Percentiles rank a stretch among this genome's conserved stretches.
phyloP scores from a whole-genome alignment of 352 stramenopile genomes.

The Phytophthora sp. region DNA sequence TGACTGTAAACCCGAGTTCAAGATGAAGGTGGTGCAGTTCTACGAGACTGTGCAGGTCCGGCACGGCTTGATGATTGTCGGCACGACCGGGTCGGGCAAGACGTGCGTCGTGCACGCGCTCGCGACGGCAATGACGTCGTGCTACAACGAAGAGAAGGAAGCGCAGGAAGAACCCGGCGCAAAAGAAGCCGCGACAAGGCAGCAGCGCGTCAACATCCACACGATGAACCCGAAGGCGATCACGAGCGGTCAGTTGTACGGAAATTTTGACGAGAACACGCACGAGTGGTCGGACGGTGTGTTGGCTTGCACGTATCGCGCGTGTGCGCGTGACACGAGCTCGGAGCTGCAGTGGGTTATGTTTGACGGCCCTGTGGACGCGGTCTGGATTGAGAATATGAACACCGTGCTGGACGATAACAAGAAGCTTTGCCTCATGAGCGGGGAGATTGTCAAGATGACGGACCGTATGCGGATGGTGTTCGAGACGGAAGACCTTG shows the following conservation, averaged over 20 bases:
- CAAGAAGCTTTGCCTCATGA: conserved; percentile 95
- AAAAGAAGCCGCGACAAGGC: conserved; percentile 36
- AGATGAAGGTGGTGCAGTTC: conserved; percentile 93
- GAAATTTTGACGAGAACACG: conserved; percentile 94
- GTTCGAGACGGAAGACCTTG: conserved; percentile 94
- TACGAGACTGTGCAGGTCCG: conserved; percentile 96
- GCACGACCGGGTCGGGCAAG: conserved; percentile 93
- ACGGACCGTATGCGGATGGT: conserved; percentile 96
- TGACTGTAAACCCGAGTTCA: conserved; percentile 84
- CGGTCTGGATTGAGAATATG: conserved; percentile 97
- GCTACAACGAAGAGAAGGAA: conserved; percentile 51
- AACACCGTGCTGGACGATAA: conserved; percentile 95
- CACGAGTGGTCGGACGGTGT: conserved; percentile 96
- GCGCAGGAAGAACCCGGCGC: conserved; percentile 40
- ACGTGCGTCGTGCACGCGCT: conserved; percentile 92
- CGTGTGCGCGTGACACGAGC: conserved; percentile 88
- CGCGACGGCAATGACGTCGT: conserved; percentile 78
- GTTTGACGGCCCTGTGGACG: conserved; percentile 94
- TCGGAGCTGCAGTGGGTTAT: conserved; percentile 93
- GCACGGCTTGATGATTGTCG: conserved; percentile 97
- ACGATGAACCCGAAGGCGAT: conserved; percentile 96
- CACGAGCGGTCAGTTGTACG: conserved; percentile 94
- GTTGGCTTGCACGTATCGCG: conserved; percentile 93
- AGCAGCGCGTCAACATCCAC: conserved; percentile 77
- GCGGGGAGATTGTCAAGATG: conserved; percentile 95